Conservation (phyloP, 2,329 filamentous ascomycete genomes). For the Colletotrichum ledebouriae region DNA sequence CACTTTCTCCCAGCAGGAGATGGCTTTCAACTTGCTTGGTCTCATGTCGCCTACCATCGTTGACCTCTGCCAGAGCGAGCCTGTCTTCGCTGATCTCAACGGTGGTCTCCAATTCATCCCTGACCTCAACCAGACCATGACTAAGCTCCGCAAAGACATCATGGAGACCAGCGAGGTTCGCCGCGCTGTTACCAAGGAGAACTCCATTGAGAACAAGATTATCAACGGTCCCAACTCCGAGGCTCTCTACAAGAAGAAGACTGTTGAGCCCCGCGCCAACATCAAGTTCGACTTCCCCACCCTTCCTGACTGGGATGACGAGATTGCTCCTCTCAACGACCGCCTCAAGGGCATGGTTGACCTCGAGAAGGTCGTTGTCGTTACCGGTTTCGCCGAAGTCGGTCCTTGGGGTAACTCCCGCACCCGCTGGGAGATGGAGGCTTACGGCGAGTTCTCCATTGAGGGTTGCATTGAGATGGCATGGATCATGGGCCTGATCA, state of each 20-base stretch:
- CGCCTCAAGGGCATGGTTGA: constrained; percentile 98
- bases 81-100: constrained; percentile 97
- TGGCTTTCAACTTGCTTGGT: constrained; percentile 98
- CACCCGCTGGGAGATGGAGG: constrained; percentile 99
- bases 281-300: constrained; percentile 97
- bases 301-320: constrained; percentile 91
- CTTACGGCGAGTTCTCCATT: constrained; percentile 94
- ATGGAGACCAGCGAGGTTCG: constrained; percentile 96
- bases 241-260: constrained; percentile 93
- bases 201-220: constrained; percentile 94
- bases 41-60: constrained; percentile 95
- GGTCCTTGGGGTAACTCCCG: constrained; percentile 99
- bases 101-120: constrained; percentile 98
- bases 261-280: constrained; percentile 93
- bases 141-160: constrained; percentile 90
- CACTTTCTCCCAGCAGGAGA: constrained; percentile 99
- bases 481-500: constrained; percentile 99
- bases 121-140: constrained; percentile 95
- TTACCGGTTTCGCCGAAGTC: constrained; percentile 95
- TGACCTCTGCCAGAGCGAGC: constrained; percentile 94
- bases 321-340: constrained; percentile 89
- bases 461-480: constrained; percentile 99
- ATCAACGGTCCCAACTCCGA: constrained; percentile 95
- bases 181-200: constrained; percentile 95
- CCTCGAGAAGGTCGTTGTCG: constrained; percentile 96